phyloP scores from a whole-genome alignment of 345 rosid species.

The Citropsis articulata region DNA sequence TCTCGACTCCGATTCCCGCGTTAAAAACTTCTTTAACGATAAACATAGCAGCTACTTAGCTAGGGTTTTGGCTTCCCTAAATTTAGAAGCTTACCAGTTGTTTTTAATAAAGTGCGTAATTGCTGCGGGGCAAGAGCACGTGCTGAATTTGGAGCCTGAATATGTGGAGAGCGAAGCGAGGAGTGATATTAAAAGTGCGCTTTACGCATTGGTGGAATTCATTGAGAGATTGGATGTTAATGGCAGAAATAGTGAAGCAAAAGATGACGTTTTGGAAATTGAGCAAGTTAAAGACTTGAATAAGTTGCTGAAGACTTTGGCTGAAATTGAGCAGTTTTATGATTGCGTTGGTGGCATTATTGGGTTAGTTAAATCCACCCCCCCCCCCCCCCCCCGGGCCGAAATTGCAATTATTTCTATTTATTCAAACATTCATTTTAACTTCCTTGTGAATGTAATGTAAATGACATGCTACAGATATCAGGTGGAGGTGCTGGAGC shows the following conservation, averaged over 20 bases:
- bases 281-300: conserved; percentile 49
- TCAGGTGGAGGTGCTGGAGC: conserved; percentile 81
- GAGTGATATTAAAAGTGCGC: conserved; percentile 57
- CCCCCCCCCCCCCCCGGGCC: neutral
- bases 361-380: conserved; percentile 44
- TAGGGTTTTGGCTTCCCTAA: conserved; percentile 33
- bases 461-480: conserved; percentile 46
- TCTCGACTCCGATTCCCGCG: conserved; percentile 51
- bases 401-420: too few relatives aligned
- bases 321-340: conserved; percentile 69
- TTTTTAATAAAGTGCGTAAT: conserved; percentile 69
- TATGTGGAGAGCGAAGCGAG: conserved; percentile 34
- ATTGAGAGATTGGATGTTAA: conserved; percentile 65
- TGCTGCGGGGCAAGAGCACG: conserved; percentile 86
- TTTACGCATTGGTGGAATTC: conserved; percentile 69
- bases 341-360: conserved; percentile 93
- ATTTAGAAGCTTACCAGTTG: conserved; percentile 45
- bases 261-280: conserved; percentile 28
- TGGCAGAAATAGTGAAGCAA: conserved; percentile 22
- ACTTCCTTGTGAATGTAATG: conserved; percentile 9
- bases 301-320: conserved; percentile 47
- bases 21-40: conserved; percentile 42
- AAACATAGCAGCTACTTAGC: conserved; percentile 22
- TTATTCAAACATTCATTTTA: conserved; percentile 1
- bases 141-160: conserved; percentile 39